Conservation (phyloP, 176 grass and related monocot genomes). For the Bonia amplexicaulis region DNA sequence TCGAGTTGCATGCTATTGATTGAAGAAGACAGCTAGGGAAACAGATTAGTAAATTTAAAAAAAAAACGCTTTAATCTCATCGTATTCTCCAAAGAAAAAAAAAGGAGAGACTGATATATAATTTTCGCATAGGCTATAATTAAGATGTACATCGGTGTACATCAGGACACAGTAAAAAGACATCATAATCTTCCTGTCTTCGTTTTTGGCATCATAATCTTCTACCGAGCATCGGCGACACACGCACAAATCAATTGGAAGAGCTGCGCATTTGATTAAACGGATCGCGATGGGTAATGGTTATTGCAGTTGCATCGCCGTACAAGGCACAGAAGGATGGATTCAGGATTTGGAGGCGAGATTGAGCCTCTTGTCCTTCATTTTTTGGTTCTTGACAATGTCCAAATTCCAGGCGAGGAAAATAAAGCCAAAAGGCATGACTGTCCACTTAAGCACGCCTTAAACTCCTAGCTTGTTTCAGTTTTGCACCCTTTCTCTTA, state of each 20-base stretch:
- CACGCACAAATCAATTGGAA: not conserved
- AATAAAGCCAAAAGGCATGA: not conserved
- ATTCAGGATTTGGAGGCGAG: not conserved
- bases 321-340: not conserved
- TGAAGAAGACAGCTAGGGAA: not conserved
- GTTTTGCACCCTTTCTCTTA: slow-evolving; percentile 31
- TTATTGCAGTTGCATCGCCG: not conserved
- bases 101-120: not conserved
- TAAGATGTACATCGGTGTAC: not conserved
- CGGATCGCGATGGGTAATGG: not conserved
- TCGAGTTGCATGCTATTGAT: not conserved
- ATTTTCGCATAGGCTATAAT: not conserved
- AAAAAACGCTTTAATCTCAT: not conserved
- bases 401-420: not conserved
- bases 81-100: too few species aligned
- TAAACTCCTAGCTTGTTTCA: slow-evolving; percentile 14
- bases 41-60: not conserved
- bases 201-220: not conserved
- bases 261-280: not conserved
- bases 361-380: not conserved
- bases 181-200: too few species aligned
- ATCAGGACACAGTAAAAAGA: not conserved
- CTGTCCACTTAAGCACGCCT: not conserved
- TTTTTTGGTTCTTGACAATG: not conserved
- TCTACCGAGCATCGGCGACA: not conserved